These are phyloP conservation scores for Thinopyrum obtusiflorum DNA, from an alignment of 202 grass and related monocot species.

Conservation along the genomic window DNA sequence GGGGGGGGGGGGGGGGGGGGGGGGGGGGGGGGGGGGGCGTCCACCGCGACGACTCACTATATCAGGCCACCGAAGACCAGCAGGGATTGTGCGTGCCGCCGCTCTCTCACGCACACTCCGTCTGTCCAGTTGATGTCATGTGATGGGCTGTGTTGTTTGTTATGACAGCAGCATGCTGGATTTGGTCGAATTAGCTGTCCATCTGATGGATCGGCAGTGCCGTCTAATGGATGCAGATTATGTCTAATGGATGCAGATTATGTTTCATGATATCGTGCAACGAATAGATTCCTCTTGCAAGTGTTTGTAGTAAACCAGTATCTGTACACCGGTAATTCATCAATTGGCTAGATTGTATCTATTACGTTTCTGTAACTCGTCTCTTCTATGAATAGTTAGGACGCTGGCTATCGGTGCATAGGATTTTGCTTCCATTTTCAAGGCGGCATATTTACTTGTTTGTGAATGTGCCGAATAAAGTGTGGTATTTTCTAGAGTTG, in stretches of 20 bases:
- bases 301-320: not conserved
- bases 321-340: not conserved
- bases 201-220: not conserved
- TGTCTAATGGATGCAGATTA: not conserved
- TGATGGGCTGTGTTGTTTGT: not conserved
- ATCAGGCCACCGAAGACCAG: conserved; percentile 92
- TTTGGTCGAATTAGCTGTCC: not conserved
- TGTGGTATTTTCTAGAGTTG: not conserved
- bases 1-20: no score
- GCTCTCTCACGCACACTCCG: not conserved
- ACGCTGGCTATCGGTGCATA: not conserved
- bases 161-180: not conserved
- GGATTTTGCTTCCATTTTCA: not conserved
- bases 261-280: not conserved
- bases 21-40: no score
- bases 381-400: not conserved
- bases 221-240: not conserved
- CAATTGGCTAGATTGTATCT: not conserved
- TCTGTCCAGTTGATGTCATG: conserved; percentile 10
- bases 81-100: conserved; percentile 66
- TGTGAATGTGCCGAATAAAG: not conserved
- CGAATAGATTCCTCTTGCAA: not conserved
- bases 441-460: not conserved
- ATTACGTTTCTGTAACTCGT: not conserved
- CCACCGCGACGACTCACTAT: conserved; percentile 77